Evolutionary conservation across 2,329 filamentous ascomycete species (phyloP), one percentile per base, ranked within the genome.

Genomic region (Beauveria asiatica): DNA sequence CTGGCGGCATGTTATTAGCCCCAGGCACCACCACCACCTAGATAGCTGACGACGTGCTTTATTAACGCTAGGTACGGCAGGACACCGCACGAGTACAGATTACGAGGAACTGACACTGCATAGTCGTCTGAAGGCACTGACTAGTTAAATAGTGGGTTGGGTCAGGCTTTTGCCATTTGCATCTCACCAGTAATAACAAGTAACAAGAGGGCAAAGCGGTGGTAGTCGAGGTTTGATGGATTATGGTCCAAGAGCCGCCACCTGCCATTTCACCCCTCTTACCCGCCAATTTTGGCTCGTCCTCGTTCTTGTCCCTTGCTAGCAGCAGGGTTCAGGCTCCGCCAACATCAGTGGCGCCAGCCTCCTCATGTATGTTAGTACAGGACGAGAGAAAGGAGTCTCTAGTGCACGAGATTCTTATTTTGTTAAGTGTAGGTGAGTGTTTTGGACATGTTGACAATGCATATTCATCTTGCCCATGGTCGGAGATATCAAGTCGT

Each of bases 111-210:
- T 21, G 53, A 33, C 55, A 57, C 37, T 37, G 33, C 33, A 46
- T 57, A 23, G 55, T 50, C 55, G 55, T 57, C 45, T 33, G 45
- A 57, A 57, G 55, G 55, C 55, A 37, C 55, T 42, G 55, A 57
- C 55, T 57, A 57, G 55, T 54, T 10, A 4, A 37, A 13, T 16
- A 37, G 33, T 17, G 33, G 55, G 55, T 46, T 49, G 33, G 21
- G 37, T 30, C 55, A n/a, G 46, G 44, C 27, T 39, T 48, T 46
- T 48, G 55, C 45, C 30, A 57, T 57, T 45, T 50, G 17, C 45
- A 49, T 49, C 39, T 44, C 54, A 42, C 45, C 55, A 57, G 44
- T 21, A 50, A 27, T 30, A 37, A 42, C 45, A 45, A 57, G 44
- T 21, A 50, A 27, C 42, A 37, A 9, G 16, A 5, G 13, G 23